A percentile compares a stretch with the other conserved stretches of the same genome.
Evolutionary conservation across 1,284 basidiomycete species (phyloP).

Genomic region (Takashimella koratensis): DNA sequence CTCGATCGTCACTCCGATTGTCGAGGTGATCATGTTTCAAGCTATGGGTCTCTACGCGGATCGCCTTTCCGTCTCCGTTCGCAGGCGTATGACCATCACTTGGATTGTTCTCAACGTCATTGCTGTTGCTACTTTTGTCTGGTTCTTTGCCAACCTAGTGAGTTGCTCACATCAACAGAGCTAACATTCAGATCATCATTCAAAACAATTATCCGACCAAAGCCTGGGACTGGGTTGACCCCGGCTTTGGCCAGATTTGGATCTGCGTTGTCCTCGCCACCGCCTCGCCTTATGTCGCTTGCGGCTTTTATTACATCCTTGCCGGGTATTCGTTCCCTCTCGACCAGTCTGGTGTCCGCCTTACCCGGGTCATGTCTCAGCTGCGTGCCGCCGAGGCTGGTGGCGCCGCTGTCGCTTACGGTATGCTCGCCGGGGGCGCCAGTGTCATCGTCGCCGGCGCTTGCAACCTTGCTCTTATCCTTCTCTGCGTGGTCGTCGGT

Average conservation of each 20-base stretch:
- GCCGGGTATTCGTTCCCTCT: slow-evolving; percentile 18
- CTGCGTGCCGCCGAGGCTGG: slow-evolving; percentile 22
- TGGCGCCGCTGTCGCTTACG: slow-evolving; percentile 21
- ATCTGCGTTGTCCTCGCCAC: slow-evolving; percentile 28
- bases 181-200: too few species aligned
- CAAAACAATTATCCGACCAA: slow-evolving; percentile 2
- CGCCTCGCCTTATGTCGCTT: slow-evolving; percentile 10
- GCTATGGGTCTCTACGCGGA: slow-evolving; percentile 30
- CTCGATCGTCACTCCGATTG: slow-evolving; percentile 40
- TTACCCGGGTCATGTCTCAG: slow-evolving; percentile 20
- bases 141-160: slow-evolving; percentile 38
- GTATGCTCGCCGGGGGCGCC: slow-evolving; percentile 12
- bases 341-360: slow-evolving; percentile 12
- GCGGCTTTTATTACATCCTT: slow-evolving; percentile 18
- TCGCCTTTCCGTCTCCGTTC: slow-evolving; percentile 18
- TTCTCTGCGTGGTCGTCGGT: slow-evolving; percentile 14
- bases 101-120: slow-evolving; percentile 31
- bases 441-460: slow-evolving; percentile 11
- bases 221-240: slow-evolving; percentile 31
- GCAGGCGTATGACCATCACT: slow-evolving; percentile 24
- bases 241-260: slow-evolving; percentile 33
- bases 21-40: slow-evolving; percentile 36
- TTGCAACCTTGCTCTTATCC: slow-evolving; percentile 18
- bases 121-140: slow-evolving; percentile 36
- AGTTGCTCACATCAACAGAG: too few species aligned